Percentiles rank a stretch among this genome's conserved stretches.
Conservation (phyloP, 202 grass and related monocot species). For the Carex arenaria region DNA sequence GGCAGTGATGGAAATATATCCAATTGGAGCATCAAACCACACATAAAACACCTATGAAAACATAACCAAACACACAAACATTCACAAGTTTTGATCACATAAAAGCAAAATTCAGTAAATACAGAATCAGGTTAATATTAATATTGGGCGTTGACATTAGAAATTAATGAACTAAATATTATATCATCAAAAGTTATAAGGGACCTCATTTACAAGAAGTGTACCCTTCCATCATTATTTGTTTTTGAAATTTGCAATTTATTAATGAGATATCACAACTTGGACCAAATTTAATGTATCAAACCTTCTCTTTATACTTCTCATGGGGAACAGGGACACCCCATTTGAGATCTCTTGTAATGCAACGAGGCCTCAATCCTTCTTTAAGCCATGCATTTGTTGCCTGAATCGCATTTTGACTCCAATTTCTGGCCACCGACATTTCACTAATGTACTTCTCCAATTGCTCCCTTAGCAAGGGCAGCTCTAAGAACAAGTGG, state of each 20-base stretch:
- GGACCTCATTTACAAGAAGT: background rate
- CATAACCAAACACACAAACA: background rate
- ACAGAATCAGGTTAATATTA: background rate
- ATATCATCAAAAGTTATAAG: background rate
- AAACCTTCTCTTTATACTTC: constrained; percentile 75
- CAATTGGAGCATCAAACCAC: constrained; percentile 99
- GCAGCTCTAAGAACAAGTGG: constrained; percentile 95
- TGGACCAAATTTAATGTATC: background rate
- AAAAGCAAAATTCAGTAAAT: constrained; percentile 11
- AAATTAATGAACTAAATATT: background rate
- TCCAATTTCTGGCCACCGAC: constrained; percentile 78
- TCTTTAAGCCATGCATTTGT: constrained; percentile 74
- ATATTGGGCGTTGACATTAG: background rate
- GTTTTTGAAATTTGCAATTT: background rate
- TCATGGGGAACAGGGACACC: constrained; percentile 77
- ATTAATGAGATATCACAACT: background rate
- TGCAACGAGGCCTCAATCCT: constrained; percentile 65
- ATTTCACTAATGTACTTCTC: constrained; percentile 73
- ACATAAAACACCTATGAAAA: constrained; percentile 89
- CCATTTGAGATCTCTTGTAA: constrained; percentile 83
- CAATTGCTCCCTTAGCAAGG: constrained; percentile 64
- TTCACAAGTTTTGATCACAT: background rate
- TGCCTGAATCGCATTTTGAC: constrained; percentile 96
- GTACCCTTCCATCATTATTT: background rate
- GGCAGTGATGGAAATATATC: constrained; percentile 92